Conservation (phyloP, 1,284 basidiomycete genomes). For the Cerrena zonata region DNA sequence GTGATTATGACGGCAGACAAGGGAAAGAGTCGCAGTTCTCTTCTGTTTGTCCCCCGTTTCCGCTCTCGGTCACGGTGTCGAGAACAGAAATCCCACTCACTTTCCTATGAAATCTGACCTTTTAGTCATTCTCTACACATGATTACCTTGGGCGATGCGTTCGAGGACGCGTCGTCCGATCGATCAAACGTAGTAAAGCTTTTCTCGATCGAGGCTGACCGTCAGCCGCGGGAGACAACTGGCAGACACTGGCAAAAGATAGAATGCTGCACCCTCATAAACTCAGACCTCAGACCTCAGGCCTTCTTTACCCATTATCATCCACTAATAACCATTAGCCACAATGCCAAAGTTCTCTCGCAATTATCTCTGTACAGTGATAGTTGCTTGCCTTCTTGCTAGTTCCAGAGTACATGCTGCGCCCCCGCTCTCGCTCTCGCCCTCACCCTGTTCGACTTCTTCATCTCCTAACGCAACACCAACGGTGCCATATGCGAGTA, state of each 20-base stretch:
- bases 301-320: no score
- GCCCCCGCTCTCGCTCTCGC: neutral
- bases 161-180: no score
- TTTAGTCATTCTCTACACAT: no score
- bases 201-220: no score
- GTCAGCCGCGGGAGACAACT: no score
- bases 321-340: no score
- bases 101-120: no score
- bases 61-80: neutral
- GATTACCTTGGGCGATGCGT: no score
- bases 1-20: neutral
- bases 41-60: neutral
- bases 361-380: neutral
- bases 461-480: neutral
- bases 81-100: neutral
- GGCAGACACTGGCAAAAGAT: no score
- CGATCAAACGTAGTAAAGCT: no score
- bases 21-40: neutral
- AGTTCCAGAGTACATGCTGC: neutral
- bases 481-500: conserved; percentile 15
- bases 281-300: no score
- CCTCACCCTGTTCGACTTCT: neutral
- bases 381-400: neutral
- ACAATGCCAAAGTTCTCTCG: neutral
- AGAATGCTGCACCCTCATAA: no score